Percentiles rank a stretch among this genome's conserved stretches.
Evolutionary conservation across 2,329 filamentous ascomycete genomes (phyloP).

Genomic region (Claviceps pusilla): DNA sequence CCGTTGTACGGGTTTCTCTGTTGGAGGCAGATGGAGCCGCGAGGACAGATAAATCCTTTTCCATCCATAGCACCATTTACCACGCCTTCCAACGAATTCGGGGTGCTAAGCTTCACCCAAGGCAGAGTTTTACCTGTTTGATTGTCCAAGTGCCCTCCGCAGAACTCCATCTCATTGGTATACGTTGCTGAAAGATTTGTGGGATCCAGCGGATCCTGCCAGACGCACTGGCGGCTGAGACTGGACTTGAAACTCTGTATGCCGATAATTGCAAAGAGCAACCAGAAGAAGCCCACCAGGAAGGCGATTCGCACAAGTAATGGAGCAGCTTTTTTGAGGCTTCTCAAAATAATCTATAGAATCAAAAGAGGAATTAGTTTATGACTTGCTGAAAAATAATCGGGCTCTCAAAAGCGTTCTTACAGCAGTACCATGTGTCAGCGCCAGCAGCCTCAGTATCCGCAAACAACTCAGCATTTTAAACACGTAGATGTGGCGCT

Average conservation of each 20-base stretch:
- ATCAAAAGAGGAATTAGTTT: slow-evolving; percentile 5
- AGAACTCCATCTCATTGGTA: slow-evolving; percentile 58
- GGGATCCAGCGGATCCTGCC: slow-evolving; percentile 50
- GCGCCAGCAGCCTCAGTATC: slow-evolving; percentile 74
- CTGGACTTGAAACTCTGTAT: slow-evolving; percentile 92
- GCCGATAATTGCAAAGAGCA: slow-evolving; percentile 90
- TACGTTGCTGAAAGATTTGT: slow-evolving; percentile 40
- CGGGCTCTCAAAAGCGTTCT: slow-evolving; percentile 15
- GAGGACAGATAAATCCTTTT: slow-evolving; percentile 83
- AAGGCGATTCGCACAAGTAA: slow-evolving; percentile 86
- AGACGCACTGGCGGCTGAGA: slow-evolving; percentile 61
- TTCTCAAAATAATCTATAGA: slow-evolving; percentile 70
- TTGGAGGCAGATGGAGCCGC: slow-evolving; percentile 70
- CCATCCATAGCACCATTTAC: slow-evolving; percentile 33
- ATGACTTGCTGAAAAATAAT: neutral
- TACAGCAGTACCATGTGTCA: slow-evolving; percentile 87
- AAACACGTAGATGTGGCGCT: slow-evolving; percentile 71
- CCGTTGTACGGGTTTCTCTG: slow-evolving; percentile 63
- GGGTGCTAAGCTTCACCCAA: slow-evolving; percentile 42
- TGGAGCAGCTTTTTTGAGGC: slow-evolving; percentile 88
- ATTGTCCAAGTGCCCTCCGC: slow-evolving; percentile 64
- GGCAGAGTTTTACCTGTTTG: slow-evolving; percentile 41
- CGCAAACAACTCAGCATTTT: slow-evolving; percentile 92
- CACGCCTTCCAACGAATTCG: slow-evolving; percentile 30
- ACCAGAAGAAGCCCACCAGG: slow-evolving; percentile 91